Conservation (phyloP, 768 basidiomycete genomes). For the Russula virescens region DNA sequence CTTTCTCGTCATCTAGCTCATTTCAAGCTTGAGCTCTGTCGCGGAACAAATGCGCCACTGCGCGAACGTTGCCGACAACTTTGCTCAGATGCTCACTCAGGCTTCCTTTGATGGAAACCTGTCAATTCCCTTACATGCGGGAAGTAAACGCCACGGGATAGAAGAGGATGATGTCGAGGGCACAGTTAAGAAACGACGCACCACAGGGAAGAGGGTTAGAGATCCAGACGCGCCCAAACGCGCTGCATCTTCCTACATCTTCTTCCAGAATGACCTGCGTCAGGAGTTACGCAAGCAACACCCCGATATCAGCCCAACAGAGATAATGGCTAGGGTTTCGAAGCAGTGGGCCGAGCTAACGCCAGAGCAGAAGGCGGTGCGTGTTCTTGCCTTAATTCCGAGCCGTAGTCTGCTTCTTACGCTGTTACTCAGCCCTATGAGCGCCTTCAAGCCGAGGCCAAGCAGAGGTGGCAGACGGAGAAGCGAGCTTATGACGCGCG, state of each 20-base stretch:
- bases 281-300: conserved; percentile 59
- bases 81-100: conserved; percentile 45
- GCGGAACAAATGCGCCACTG: conserved; percentile 61
- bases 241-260: conserved; percentile 86
- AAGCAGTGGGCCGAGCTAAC: conserved; percentile 68
- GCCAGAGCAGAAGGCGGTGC: conserved; percentile 66
- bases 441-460: conserved; percentile 48
- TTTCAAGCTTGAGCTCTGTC: conserved; percentile 46
- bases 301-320: conserved; percentile 61
- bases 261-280: conserved; percentile 91
- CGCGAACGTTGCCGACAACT: conserved; percentile 54
- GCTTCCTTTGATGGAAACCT: conserved; percentile 29
- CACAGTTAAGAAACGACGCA: conserved; percentile 46
- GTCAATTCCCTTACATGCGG: not conserved
- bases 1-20: conserved; percentile 40
- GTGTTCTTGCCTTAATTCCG: conserved; percentile 28
- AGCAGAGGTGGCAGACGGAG: conserved; percentile 55
- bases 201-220: conserved; percentile 54
- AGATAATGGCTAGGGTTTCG: conserved; percentile 66
- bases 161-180: conserved; percentile 28
- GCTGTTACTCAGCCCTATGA: conserved; percentile 45
- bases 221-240: conserved; percentile 95
- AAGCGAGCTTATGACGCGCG: conserved; percentile 62
- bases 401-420: conserved; percentile 17
- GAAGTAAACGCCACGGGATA: conserved; percentile 46